Evolutionary conservation across 495 filamentous ascomycete genomes (phyloP).

Genomic region (Lophiotrema nucula): DNA sequence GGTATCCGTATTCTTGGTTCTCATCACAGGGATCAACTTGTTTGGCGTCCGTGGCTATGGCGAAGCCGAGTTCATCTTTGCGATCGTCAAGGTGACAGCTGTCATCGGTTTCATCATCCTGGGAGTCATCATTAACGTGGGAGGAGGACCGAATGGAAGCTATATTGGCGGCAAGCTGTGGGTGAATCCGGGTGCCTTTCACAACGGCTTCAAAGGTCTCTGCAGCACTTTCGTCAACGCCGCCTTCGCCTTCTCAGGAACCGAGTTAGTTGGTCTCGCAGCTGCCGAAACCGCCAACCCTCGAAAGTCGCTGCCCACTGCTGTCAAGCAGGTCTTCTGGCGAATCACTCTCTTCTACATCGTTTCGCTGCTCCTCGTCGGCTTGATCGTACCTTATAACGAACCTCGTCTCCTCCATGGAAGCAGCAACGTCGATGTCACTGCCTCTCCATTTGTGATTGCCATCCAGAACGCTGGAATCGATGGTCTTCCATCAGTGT

Average conservation of each 20-base stretch:
- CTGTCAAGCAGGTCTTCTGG: conserved; percentile 95
- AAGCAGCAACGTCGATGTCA: conserved; percentile 20
- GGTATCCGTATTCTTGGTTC: conserved; percentile 56
- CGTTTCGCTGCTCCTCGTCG: conserved; percentile 39
- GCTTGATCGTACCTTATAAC: conserved; percentile 40
- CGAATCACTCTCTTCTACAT: conserved; percentile 68
- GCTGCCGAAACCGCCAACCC: conserved; percentile 87
- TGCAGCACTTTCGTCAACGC: conserved; percentile 93
- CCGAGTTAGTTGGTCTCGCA: conserved; percentile 88
- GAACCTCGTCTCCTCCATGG: conserved; percentile 32
- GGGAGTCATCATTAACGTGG: conserved; percentile 45
- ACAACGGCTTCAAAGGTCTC: conserved; percentile 91
- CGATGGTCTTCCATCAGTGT: conserved; percentile 38
- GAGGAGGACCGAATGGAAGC: conserved; percentile 69
- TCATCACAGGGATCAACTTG: conserved; percentile 41
- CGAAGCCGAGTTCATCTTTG: conserved; percentile 45
- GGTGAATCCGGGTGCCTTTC: conserved; percentile 81
- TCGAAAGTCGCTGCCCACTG: conserved; percentile 78
- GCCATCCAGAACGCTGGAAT: conserved; percentile 42
- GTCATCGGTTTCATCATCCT: conserved; percentile 54
- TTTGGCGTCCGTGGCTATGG: conserved; percentile 46
- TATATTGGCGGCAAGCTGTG: conserved; percentile 87
- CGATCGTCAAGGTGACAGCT: conserved; percentile 69
- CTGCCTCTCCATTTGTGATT: conserved; percentile 42
- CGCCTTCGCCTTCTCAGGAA: conserved; percentile 88